phyloP scores from a whole-genome alignment of 805 yeast species.

The Kazachstania martiniae region DNA sequence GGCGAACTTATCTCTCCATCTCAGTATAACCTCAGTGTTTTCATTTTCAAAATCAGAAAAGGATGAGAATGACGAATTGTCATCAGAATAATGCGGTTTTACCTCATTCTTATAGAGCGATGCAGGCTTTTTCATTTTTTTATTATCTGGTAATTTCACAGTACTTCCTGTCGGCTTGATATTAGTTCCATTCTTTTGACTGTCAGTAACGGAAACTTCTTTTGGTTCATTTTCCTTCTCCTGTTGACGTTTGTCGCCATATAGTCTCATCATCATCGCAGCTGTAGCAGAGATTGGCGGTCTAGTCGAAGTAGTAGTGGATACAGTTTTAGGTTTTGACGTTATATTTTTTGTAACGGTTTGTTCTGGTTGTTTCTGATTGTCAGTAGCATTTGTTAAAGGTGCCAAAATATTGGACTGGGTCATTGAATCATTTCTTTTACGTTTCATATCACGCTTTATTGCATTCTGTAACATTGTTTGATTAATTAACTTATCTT shows the following conservation, averaged over 20 bases:
- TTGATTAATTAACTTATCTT: slow-evolving; percentile 15
- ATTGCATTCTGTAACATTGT: slow-evolving; percentile 11
- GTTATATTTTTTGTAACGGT: not conserved
- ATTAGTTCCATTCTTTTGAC: not conserved
- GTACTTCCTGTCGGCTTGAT: not conserved
- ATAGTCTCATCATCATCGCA: slow-evolving; percentile 9
- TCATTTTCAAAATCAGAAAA: slow-evolving; percentile 6
- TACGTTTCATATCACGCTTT: slow-evolving; percentile 18
- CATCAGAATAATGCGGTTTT: not conserved
- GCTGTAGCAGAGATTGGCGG: slow-evolving; percentile 10
- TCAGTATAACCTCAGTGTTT: slow-evolving; percentile 16
- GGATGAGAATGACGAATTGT: slow-evolving; percentile 4
- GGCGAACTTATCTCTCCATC: slow-evolving; percentile 19
- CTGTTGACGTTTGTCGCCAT: slow-evolving; percentile 6
- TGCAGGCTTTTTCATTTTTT: slow-evolving; percentile 5
- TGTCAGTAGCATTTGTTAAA: not conserved
- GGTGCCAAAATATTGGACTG: no score
- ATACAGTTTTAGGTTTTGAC: not conserved
- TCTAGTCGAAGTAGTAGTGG: slow-evolving; percentile 1
- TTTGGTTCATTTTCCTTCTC: slow-evolving; percentile 3
- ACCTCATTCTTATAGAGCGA: slow-evolving; percentile 1
- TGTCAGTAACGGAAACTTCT: no score
- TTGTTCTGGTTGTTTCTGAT: not conserved
- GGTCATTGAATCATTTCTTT: slow-evolving; percentile 9
- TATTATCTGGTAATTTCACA: slow-evolving; percentile 4